phyloP scores from a whole-genome alignment of 2,329 filamentous ascomycete genomes.

The Neopestalotiopsis rosae region DNA sequence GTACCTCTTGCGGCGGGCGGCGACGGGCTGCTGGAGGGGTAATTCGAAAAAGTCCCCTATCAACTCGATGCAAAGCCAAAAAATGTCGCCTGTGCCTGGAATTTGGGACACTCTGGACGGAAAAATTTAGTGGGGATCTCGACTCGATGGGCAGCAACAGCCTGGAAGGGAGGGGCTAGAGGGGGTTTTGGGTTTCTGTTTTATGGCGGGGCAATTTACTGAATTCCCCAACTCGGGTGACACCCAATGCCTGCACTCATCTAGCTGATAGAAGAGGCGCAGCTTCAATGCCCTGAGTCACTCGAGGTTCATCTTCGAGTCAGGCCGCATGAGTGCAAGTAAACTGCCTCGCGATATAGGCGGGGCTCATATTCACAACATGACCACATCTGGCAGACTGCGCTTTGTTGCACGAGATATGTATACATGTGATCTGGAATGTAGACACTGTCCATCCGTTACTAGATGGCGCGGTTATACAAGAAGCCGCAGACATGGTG shows the following conservation, averaged over 20 bases:
- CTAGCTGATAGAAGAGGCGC: background rate
- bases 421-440: no score
- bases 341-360: background rate
- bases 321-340: background rate
- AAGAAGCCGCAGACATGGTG: no score
- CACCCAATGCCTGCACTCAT: background rate
- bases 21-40: background rate
- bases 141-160: constrained; percentile 1
- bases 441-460: no score
- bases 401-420: no score
- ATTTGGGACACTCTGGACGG: background rate
- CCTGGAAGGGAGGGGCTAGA: background rate
- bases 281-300: background rate
- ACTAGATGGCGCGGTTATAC: no score
- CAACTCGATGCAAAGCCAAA: background rate
- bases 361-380: background rate
- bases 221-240: background rate
- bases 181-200: background rate
- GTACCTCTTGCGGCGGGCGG: background rate
- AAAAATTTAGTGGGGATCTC: constrained; percentile 4
- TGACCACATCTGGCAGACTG: background rate
- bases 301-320: background rate
- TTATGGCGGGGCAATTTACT: constrained; percentile 4
- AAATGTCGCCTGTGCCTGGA: background rate
- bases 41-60: background rate